Base-by-base conservation (phyloP, 2,329 filamentous ascomycete genomes). In the Allantophomopsis cytisporea region DNA sequence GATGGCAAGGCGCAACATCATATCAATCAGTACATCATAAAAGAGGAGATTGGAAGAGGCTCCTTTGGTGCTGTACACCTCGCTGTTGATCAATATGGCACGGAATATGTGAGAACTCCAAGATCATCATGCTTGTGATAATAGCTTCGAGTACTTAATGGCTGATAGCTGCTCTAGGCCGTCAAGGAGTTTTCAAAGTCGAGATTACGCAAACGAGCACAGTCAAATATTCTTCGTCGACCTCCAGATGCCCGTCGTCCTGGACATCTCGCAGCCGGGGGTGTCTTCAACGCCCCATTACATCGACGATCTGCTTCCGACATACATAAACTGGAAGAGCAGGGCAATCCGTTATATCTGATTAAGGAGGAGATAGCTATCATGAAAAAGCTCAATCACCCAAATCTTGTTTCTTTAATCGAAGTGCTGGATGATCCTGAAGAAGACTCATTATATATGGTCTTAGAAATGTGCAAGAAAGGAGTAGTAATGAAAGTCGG, bases 401-500 rank as follows among this genome's bases (percentile, higher is more conserved):
- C 79, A 20, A 98, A 96, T 54, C 66, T 98, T n/a, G 89, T 96
- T 12, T 79, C 83, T 35, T 65, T 98, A 38, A 85, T 94, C 47
- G 91, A 98, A 60, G 91, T 98, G 3, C 66, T 98, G 38, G 91
- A 96, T 56, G 91, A 96, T 54, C 89, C 91, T 0, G 80, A 89
- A 36, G 87, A 95, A 55, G 91, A 98, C 59, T 94, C 88, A 3
- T 64, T 98, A 11, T 98, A 95, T 62, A 96, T 98, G 85, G 91
- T 98, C 16, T 72, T 98, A 59, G 91, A 98, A 59, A 94, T 95
- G 85, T 98, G 91, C 65, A 91, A 94, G 55, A 95, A 95, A 58
- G 91, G 91, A 1, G 89, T 95, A 16, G 76, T 95, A 38, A 96
- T 96, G 88, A 89, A 88, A 53, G 85, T 98, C 40, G 86, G 85